phyloP scores from a whole-genome alignment of 1,284 basidiomycete genomes.

The Blastosporella zonata region DNA sequence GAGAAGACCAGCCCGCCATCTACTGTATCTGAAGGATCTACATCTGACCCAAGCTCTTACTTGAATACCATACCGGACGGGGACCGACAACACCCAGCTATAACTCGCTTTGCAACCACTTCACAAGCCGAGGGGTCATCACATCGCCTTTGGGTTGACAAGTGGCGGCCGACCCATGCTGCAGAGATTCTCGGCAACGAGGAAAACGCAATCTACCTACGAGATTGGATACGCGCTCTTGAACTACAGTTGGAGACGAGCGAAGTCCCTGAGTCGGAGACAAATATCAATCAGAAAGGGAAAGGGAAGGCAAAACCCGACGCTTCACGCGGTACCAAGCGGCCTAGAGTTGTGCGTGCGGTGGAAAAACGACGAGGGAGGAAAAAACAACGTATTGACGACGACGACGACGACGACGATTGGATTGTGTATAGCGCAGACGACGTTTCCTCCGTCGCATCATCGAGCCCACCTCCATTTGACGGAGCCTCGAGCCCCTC shows the following conservation, averaged over 20 bases:
- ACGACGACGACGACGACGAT: constrained; percentile 52
- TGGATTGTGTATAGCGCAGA: constrained; percentile 48
- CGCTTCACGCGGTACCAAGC: constrained; percentile 39
- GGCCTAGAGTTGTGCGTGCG: constrained; percentile 46
- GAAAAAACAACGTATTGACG: constrained; percentile 47
- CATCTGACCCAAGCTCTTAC: background rate
- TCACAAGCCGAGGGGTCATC: constrained; percentile 21
- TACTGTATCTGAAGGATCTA: background rate
- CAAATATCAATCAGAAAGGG: constrained; percentile 21
- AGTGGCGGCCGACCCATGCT: constrained; percentile 73
- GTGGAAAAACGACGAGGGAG: constrained; percentile 42
- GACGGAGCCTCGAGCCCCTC: background rate
- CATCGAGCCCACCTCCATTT: constrained; percentile 3
- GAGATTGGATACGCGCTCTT: constrained; percentile 78
- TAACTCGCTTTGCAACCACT: constrained; percentile 40
- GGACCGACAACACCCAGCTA: constrained; percentile 49
- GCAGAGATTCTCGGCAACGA: constrained; percentile 84
- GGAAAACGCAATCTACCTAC: constrained; percentile 67
- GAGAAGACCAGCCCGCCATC: background rate
- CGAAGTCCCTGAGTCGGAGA: constrained; percentile 17
- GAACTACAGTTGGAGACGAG: constrained; percentile 52
- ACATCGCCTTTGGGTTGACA: constrained; percentile 69
- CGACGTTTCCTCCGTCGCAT: constrained; percentile 10
- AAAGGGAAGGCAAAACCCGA: constrained; percentile 20
- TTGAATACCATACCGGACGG: constrained; percentile 30